Percentiles rank a stretch among this genome's conserved stretches.
phyloP scores from a whole-genome alignment of 805 yeast genomes.

The Candida tibetensis region DNA sequence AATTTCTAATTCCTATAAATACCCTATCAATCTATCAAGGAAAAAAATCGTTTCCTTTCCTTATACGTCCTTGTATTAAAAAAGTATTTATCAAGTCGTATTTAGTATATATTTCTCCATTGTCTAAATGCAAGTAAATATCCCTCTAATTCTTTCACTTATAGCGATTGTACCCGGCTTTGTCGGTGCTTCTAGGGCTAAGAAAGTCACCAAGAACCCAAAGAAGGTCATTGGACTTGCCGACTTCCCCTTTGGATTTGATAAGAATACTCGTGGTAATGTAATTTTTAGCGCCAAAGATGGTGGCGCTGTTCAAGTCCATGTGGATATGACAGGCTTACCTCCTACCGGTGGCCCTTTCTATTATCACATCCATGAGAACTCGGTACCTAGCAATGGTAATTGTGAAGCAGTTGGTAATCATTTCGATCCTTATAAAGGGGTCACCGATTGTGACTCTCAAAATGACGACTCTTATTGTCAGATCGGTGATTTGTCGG shows the following conservation, averaged over 20 bases:
- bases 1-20: too few relatives aligned
- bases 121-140: conserved; percentile 1
- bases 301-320: conserved; percentile 61
- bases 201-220: conserved; percentile 49
- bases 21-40: too few relatives aligned
- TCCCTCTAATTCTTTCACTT: conserved; percentile 3
- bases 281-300: conserved; percentile 56
- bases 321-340: conserved; percentile 67
- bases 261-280: conserved; percentile 35
- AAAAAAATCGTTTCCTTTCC: too few relatives aligned
- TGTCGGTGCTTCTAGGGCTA: conserved; percentile 43
- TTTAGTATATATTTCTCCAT: too few relatives aligned
- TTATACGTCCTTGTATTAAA: too few relatives aligned
- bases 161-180: neutral
- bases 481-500: conserved; percentile 73
- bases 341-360: conserved; percentile 69
- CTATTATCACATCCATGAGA: conserved; percentile 64
- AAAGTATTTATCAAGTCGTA: too few relatives aligned
- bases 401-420: conserved; percentile 47
- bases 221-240: conserved; percentile 54
- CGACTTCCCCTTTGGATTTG: conserved; percentile 48
- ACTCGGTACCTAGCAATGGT: conserved; percentile 47
- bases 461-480: conserved; percentile 54
- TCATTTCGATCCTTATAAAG: conserved; percentile 64
- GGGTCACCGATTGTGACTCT: conserved; percentile 51